Base-by-base conservation (phyloP, 2,329 filamentous ascomycete genomes). In the Alternaria angustiovoidea region DNA sequence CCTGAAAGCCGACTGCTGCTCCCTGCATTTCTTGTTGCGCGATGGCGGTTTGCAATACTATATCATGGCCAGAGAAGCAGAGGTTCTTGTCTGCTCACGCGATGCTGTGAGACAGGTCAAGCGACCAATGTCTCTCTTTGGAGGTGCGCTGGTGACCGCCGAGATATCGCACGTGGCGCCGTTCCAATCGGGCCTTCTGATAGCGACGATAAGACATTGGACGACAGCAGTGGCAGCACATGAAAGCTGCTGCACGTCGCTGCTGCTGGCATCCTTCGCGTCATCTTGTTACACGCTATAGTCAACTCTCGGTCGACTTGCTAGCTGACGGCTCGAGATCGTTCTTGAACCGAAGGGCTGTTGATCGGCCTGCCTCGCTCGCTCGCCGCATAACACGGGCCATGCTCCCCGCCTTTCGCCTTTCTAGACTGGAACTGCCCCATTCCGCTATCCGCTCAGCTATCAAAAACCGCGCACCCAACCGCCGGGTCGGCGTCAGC, bases 401-500 rank as follows among this genome's bases (percentile, higher is more conserved):
- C 63, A 62, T 49, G 43, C 34, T 66, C 63, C 68, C 68, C 28
- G 28, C 28, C 28, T 30, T 30, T 30, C 67, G 68, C 68, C 53
- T 68, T 69, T 68, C 62, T 66, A 61, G 55, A 53, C 41, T 46
- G 56, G 60, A 47, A 16, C 51, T 51, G 47, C 30, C 34, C 26
- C 51, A 39, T 61, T 18, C 54, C 58, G 54, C 58, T 36, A 38
- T 53, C 57, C 59, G 61, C 61, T 60, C 54, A 54, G 30, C 61
- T 55, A 61, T 64, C 62, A 64, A 68, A 71, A 68, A 65, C 59
- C 66, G 66, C 69, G 62, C 69, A 71, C 62, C 69, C 69, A 69
- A 59, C 61, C 63, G 58, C 66, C 62, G 53, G 67, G 66, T 68
- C 57, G 42, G 54, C 61, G 46, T 62, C 58, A 57, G 60, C 28